phyloP scores from a whole-genome alignment of 2,329 filamentous ascomycete species.

The Ploettnerulaceae sp. region DNA sequence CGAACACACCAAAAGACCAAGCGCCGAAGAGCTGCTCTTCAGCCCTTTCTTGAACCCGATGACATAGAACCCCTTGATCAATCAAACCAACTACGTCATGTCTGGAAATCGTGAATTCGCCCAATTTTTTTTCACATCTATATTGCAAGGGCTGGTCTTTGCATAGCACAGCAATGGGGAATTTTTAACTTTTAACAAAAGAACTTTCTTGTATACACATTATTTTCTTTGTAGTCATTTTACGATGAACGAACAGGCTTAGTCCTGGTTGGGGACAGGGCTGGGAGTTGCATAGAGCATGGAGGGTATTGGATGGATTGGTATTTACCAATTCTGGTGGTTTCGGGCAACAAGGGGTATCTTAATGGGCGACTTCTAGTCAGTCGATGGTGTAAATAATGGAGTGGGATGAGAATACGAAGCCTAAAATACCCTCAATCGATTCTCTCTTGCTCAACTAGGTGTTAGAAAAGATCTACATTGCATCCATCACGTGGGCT shows the following conservation, averaged over 20 bases:
- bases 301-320: neutral
- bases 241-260: slow-evolving; percentile 7
- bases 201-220: slow-evolving; percentile 17
- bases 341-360: neutral
- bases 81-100: neutral
- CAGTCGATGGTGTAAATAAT: slow-evolving; percentile 1
- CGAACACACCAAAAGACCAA: slow-evolving; percentile 87
- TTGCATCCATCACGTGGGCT: too few relatives aligned
- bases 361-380: slow-evolving; percentile 4
- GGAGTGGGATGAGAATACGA: slow-evolving; percentile 21
- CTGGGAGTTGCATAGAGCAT: slow-evolving; percentile 1
- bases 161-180: slow-evolving; percentile 20
- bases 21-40: slow-evolving; percentile 81
- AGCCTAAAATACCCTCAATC: slow-evolving; percentile 36
- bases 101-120: neutral
- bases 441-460: too few relatives aligned
- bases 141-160: slow-evolving; percentile 25
- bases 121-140: slow-evolving; percentile 11
- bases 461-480: too few relatives aligned
- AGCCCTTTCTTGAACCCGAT: slow-evolving; percentile 77
- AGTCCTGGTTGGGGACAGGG: slow-evolving; percentile 1
- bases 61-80: slow-evolving; percentile 38
- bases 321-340: slow-evolving; percentile 3
- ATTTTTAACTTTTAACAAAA: neutral
- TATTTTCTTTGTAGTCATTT: neutral